phyloP scores from a whole-genome alignment of 768 basidiomycete genomes.

The Cubamyces lactineus region DNA sequence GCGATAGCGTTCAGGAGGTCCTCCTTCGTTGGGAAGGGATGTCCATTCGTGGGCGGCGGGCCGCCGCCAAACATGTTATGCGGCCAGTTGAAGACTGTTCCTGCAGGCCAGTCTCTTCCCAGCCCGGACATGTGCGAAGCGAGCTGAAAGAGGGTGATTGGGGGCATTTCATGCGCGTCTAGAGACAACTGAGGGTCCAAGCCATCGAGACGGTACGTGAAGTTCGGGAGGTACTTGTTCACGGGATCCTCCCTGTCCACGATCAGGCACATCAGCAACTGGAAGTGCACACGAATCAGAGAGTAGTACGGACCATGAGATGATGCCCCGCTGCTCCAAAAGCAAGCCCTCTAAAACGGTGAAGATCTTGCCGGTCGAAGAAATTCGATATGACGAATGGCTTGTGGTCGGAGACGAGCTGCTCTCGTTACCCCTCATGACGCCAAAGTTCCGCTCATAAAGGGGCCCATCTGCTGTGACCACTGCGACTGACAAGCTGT shows the following conservation, averaged over 20 bases:
- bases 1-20: conserved; percentile 42
- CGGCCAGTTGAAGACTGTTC: conserved; percentile 46
- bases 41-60: conserved; percentile 36
- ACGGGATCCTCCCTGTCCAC: conserved; percentile 52
- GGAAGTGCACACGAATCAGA: no score
- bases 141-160: conserved; percentile 36
- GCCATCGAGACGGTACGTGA: conserved; percentile 35
- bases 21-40: conserved; percentile 37
- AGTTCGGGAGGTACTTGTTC: conserved; percentile 46
- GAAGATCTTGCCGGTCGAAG: conserved; percentile 56
- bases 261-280: not conserved
- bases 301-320: conserved; percentile 30
- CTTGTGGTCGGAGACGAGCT: conserved; percentile 25
- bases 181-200: conserved; percentile 11
- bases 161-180: conserved; percentile 37
- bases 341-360: conserved; percentile 51
- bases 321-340: conserved; percentile 46
- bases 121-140: conserved; percentile 38
- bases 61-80: conserved; percentile 32
- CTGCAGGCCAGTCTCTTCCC: conserved; percentile 42
- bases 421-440: conserved; percentile 14
- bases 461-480: conserved; percentile 49
- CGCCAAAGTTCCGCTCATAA: conserved; percentile 50
- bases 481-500: conserved; percentile 53
- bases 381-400: conserved; percentile 54